Percentiles rank a stretch among this genome's conserved stretches.
Evolutionary conservation across 768 basidiomycete genomes (phyloP).

Genomic region (Rhodotorula diobovata): DNA sequence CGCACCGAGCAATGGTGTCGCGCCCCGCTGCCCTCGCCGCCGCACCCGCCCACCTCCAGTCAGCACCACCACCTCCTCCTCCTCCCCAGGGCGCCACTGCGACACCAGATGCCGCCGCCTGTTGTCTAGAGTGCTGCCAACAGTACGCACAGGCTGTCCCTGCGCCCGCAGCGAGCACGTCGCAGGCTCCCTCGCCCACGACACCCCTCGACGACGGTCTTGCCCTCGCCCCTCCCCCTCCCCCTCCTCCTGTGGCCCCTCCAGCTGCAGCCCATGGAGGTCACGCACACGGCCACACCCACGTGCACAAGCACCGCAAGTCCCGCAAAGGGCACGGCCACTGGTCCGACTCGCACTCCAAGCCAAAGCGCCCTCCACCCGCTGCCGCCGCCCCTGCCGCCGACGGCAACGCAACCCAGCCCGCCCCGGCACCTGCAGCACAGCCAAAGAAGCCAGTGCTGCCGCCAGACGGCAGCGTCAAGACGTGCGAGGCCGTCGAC

Average conservation of each 20-base stretch:
- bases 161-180: background rate
- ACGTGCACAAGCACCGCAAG: background rate
- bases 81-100: no score
- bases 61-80: no score
- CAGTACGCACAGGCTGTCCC: background rate
- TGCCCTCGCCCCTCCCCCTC: background rate
- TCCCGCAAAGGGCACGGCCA: background rate
- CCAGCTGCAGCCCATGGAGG: background rate
- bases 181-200: background rate
- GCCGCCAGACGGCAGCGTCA: constrained; percentile 25
- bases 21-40: no score
- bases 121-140: background rate
- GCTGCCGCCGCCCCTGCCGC: background rate
- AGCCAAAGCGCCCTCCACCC: constrained; percentile 16
- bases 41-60: no score
- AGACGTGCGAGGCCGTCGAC: constrained; percentile 32
- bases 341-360: background rate
- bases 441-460: constrained; percentile 17
- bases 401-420: background rate
- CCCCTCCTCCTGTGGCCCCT: background rate
- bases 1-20: background rate
- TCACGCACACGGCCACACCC: background rate
- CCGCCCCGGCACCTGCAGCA: background rate
- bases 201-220: background rate
- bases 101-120: no score